Evolutionary conservation across 148 eudicot genomes (phyloP), one percentile per base, ranked within the genome.

Genomic region (Linanthus parryae): DNA sequence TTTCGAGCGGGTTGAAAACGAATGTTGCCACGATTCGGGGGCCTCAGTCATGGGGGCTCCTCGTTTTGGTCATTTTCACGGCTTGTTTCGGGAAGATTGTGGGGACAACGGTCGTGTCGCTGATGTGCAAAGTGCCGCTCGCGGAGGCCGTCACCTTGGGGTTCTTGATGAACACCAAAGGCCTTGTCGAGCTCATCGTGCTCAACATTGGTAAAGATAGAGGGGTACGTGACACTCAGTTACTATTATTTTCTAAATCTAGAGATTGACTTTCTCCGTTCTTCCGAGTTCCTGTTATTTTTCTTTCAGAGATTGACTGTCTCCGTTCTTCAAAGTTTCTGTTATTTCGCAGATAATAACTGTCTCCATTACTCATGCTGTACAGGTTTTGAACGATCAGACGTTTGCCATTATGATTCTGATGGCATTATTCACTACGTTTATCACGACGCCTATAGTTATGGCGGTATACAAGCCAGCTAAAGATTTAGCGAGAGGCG

Each of bases 351-450:
- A n/a, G n/a, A n/a, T n/a, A n/a, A n/a, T n/a, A n/a, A n/a, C n/a
- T n/a, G n/a, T n/a, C n/a, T n/a, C n/a, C n/a, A n/a, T n/a, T n/a
- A n/a, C n/a, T n/a, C n/a, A n/a, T 31, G 35, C 11, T 11, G 18
- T 30, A 43, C 64, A 86, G 95, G 95, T 86, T 16, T 61, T 86
- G 43, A 83, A 86, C 52, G 95, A 86, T 54, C 80, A 86, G 60
- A 82, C 95, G n/a, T 86, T 86, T 68, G 82, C 95, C 18, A 86
- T 86, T 20, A 63, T 86, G 80, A 82, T 86, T 56, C 38, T 82
- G 53, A 86, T 86, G 95, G 87, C 90, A 16, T 54, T 83, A 9
- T 78, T 86, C 72, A 86, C 95, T 7, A 86, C 95, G 11, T 82
- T 86, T 58, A 75, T 86, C 46, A 80, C 95, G 4, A 86, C 95